Base-by-base conservation (phyloP, 139 green algal species). In the Dunaliella primolecta region DNA sequence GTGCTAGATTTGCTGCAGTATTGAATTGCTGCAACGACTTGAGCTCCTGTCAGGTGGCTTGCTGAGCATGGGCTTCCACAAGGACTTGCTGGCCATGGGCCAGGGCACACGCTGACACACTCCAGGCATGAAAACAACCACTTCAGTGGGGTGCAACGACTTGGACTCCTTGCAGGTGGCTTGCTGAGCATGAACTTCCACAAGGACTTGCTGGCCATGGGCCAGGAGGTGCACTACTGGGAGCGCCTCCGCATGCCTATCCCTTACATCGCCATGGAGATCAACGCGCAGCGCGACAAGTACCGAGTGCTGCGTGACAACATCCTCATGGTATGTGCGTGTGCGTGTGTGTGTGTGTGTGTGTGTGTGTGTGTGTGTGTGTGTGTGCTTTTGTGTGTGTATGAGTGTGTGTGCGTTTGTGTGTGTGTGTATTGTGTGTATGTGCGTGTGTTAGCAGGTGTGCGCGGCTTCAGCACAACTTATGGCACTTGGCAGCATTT, bases 241-340 rank as follows among this genome's bases (percentile, higher is more conserved):
- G 95, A 98, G 91, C 91, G 95, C 29, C 87, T 98, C 92, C 89
- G 93, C 36, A 90, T 96, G 90, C 82, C 91, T 21, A 92, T 96
- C 78, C 95, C 95, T 1, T 95, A 95, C 89, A 90, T 94, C 25
- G 94, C 94, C 32, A 96, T 97, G 91, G 93, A 97, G 90, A 94
- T 97, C 88, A 91, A 95, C 84, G 91, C 93, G 75, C 93, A 96
- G 86, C 87, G 92, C 15, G 94, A 98, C 78, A 96, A 95, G 89
- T 96, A 94, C 84, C 87, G 94, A 31, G 90, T 96, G 77, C 89
- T 98, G 81, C 87, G 92, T 15, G 94, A 97, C 88, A 94, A 94
- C 86, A 89, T 92, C 33, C 86, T 94, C 57, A 89, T 91, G 87
- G 86, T 91, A 32, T 78, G 83, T 36, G 35, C 33, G 3, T 3